Percentiles rank a stretch among this genome's conserved stretches.
Evolutionary conservation across 2,329 filamentous ascomycete species (phyloP).

Genomic region (Corinectria fuckeliana): DNA sequence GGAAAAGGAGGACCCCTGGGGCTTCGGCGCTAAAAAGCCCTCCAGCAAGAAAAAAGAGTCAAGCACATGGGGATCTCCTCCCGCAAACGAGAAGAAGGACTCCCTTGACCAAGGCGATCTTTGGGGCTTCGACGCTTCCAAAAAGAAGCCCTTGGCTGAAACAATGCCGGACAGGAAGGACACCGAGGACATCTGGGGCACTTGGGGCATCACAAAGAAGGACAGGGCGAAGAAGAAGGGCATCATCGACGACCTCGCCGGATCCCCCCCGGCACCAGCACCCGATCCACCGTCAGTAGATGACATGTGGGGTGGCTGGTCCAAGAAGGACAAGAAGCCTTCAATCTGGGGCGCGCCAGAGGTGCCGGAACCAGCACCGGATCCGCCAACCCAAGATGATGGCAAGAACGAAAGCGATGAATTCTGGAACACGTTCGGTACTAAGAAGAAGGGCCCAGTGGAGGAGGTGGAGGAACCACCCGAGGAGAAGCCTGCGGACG

Average conservation of each 20-base stretch:
- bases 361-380: slow-evolving; percentile 29
- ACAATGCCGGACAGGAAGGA: slow-evolving; percentile 36
- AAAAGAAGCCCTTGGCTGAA: slow-evolving; percentile 50
- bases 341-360: slow-evolving; percentile 34
- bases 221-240: slow-evolving; percentile 42
- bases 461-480: slow-evolving; percentile 4
- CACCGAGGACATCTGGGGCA: slow-evolving; percentile 42
- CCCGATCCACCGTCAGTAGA: slow-evolving; percentile 35
- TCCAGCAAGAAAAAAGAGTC: slow-evolving; percentile 52
- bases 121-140: slow-evolving; percentile 47
- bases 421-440: slow-evolving; percentile 35
- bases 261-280: slow-evolving; percentile 27
- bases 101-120: slow-evolving; percentile 36
- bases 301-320: slow-evolving; percentile 38
- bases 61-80: slow-evolving; percentile 45
- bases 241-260: slow-evolving; percentile 32
- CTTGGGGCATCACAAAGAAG: slow-evolving; percentile 42
- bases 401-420: slow-evolving; percentile 34
- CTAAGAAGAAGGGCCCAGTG: slow-evolving; percentile 31
- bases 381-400: slow-evolving; percentile 27
- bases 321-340: slow-evolving; percentile 42
- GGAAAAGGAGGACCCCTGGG: slow-evolving; percentile 41
- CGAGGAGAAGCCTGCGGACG: slow-evolving; percentile 26
- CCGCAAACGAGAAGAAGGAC: slow-evolving; percentile 43
- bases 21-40: slow-evolving; percentile 48